phyloP scores from a whole-genome alignment of 768 basidiomycete species.

The Harrya chromipes region DNA sequence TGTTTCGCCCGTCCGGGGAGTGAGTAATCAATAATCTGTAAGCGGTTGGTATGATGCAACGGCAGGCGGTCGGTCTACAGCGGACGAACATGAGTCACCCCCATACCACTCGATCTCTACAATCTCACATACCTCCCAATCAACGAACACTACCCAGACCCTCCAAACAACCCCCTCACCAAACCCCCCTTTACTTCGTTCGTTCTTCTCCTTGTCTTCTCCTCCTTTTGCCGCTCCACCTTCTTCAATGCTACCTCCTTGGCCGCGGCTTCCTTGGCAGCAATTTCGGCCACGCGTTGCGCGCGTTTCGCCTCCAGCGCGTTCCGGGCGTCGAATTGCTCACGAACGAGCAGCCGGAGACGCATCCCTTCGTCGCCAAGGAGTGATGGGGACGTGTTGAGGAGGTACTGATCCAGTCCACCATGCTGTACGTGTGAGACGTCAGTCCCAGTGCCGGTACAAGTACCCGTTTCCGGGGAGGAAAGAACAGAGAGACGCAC shows the following conservation, averaged over 20 bases:
- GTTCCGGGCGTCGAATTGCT: constrained; percentile 25
- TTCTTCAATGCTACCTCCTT: constrained; percentile 10
- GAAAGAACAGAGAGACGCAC: constrained; percentile 34
- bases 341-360: constrained; percentile 42
- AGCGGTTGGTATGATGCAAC: not conserved
- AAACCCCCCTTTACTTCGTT: constrained; percentile 8
- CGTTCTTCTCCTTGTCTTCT: constrained; percentile 1
- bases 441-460: not conserved
- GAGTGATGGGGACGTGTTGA: constrained; percentile 40
- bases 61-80: not conserved
- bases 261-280: constrained; percentile 12
- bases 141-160: not conserved
- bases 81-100: not conserved
- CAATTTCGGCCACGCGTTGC: constrained; percentile 18
- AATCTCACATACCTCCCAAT: no score
- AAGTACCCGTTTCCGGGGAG: no score
- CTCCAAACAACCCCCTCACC: constrained; percentile 19
- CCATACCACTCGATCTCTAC: not conserved
- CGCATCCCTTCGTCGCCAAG: constrained; percentile 42
- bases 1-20: no score
- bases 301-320: constrained; percentile 16
- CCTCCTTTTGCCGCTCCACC: constrained; percentile 6
- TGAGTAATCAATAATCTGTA: not conserved
- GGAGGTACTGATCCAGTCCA: constrained; percentile 69
- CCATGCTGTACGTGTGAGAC: constrained; percentile 43